Evolutionary conservation across 371 early-diverging fungal genomes (phyloP).

Genomic region (Choanephora cucurbitarum): DNA sequence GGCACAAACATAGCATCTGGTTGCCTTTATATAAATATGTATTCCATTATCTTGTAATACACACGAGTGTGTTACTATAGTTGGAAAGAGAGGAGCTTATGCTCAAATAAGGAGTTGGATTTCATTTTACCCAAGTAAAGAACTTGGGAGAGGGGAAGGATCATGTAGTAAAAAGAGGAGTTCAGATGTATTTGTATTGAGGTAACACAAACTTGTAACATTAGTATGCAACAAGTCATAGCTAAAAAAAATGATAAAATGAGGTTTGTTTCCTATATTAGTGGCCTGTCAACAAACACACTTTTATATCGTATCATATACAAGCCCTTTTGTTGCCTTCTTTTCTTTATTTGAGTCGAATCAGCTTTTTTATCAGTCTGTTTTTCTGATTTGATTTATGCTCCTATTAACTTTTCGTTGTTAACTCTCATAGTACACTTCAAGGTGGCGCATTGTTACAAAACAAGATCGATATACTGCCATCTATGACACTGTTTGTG

Average conservation of each 20-base stretch:
- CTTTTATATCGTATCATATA: background rate
- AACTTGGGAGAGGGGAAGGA: constrained; percentile 8
- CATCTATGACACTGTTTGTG: background rate
- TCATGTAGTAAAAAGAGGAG: background rate
- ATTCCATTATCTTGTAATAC: constrained; percentile 11
- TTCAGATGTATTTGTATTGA: constrained; percentile 3
- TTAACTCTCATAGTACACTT: background rate
- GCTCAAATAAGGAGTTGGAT: constrained; percentile 1
- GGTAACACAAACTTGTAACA: constrained; percentile 18
- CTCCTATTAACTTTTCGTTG: background rate
- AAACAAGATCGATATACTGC: too few species aligned
- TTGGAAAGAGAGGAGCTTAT: constrained; percentile 7
- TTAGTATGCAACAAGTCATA: constrained; percentile 15
- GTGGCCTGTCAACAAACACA: constrained; percentile 10
- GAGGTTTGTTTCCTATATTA: constrained; percentile 12
- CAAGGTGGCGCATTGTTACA: background rate
- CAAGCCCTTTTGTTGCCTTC: too few species aligned
- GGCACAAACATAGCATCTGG: too few species aligned
- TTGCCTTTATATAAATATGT: constrained; percentile 4
- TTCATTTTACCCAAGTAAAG: background rate
- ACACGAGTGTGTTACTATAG: constrained; percentile 14
- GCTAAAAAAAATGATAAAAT: background rate
- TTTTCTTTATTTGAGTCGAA: too few species aligned
- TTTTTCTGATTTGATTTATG: background rate
- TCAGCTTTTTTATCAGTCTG: background rate